phyloP scores from a whole-genome alignment of 2,329 filamentous ascomycete genomes.

The Arthrobotrys sphaeroides region DNA sequence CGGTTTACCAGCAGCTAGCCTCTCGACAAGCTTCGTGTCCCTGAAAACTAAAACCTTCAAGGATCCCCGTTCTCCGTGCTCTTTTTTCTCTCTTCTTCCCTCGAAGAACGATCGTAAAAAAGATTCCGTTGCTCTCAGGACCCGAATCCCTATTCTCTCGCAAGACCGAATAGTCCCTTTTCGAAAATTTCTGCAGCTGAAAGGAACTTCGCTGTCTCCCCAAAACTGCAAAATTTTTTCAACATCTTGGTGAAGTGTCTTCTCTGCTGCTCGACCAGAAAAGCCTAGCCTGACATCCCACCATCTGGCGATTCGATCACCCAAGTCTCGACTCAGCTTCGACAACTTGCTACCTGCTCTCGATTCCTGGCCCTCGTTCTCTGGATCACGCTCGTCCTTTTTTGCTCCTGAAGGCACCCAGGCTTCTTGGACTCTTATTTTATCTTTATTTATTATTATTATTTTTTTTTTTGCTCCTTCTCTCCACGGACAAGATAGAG shows the following conservation, averaged over 20 bases:
- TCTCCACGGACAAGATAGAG: constrained; percentile 19
- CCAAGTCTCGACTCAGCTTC: constrained; percentile 3
- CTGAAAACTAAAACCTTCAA: constrained; percentile 16
- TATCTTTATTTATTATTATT: background rate
- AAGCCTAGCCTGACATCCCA: background rate
- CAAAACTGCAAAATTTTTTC: constrained; percentile 31
- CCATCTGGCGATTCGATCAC: constrained; percentile 6
- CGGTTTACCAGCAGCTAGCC: constrained; percentile 9
- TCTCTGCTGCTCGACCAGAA: constrained; percentile 20
- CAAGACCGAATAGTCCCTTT: constrained; percentile 6
- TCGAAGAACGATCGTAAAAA: background rate
- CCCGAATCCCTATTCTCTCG: constrained; percentile 16
- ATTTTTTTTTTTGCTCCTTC: background rate
- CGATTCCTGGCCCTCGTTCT: background rate
- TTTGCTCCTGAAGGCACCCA: constrained; percentile 4
- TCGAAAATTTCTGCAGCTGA: constrained; percentile 19
- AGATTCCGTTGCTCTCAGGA: background rate
- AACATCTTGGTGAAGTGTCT: constrained; percentile 9
- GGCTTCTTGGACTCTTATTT: too few species aligned
- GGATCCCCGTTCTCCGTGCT: background rate
- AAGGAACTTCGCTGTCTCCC: constrained; percentile 49
- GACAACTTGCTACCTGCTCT: background rate
- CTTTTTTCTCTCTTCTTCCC: background rate
- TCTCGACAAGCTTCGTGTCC: constrained; percentile 3
- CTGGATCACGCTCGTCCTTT: background rate